Evolutionary conservation across 352 stramenopile genomes (phyloP).

Genomic region (Elongisporangium undulatum): DNA sequence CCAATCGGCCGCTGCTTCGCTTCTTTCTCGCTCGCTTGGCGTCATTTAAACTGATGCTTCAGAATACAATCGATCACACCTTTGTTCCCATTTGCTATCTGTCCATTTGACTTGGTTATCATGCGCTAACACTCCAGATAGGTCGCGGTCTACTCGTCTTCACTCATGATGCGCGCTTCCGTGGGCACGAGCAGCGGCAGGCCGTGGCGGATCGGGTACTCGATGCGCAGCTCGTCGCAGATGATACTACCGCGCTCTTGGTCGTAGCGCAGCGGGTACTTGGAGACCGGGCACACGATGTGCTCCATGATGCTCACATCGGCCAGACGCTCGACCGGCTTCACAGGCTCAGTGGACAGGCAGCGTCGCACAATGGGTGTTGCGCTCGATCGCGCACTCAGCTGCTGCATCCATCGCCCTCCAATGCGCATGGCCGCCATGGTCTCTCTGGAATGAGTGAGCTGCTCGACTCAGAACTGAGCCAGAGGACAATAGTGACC

Average conservation of each 20-base stretch:
- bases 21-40: background rate
- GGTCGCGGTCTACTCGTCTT: conserved; percentile 23
- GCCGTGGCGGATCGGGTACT: conserved; percentile 79
- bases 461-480: background rate
- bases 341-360: background rate
- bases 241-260: conserved; percentile 49
- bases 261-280: conserved; percentile 77
- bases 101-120: conserved; percentile 3
- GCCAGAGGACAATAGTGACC: background rate
- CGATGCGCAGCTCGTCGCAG: conserved; percentile 78
- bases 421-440: background rate
- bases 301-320: conserved; percentile 76
- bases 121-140: conserved; percentile 3
- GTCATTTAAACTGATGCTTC: background rate
- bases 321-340: conserved; percentile 17
- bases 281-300: conserved; percentile 84
- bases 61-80: background rate
- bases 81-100: background rate
- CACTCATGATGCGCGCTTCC: conserved; percentile 65
- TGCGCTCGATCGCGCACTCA: background rate
- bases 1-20: background rate
- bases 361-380: background rate
- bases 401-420: background rate
- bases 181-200: conserved; percentile 68
- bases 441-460: background rate